phyloP scores from a whole-genome alignment of 2,329 filamentous ascomycete species.

The Hypoxylon sp. region DNA sequence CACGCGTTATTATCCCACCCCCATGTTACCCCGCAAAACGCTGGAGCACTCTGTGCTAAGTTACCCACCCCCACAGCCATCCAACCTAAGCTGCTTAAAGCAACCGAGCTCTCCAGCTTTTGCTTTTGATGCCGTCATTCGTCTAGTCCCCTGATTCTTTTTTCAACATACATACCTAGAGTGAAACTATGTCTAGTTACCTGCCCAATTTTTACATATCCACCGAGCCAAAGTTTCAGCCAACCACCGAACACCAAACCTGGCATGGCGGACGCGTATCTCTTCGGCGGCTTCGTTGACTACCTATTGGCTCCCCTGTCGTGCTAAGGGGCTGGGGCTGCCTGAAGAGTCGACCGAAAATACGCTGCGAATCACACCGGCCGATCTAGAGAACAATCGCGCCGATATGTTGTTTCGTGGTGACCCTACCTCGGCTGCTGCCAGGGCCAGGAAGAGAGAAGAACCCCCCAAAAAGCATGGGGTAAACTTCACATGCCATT shows the following conservation, averaged over 20 bases:
- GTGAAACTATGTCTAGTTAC: slow-evolving; percentile 19
- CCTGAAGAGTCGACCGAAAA: slow-evolving; percentile 6
- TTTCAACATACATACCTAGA: neutral
- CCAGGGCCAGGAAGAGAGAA: slow-evolving; percentile 25
- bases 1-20: neutral
- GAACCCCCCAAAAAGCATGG: slow-evolving; percentile 7
- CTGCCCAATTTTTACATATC: slow-evolving; percentile 28
- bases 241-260: slow-evolving; percentile 14
- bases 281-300: slow-evolving; percentile 8
- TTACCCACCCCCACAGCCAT: slow-evolving; percentile 33
- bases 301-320: slow-evolving; percentile 31
- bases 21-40: slow-evolving; percentile 33
- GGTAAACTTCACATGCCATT: slow-evolving; percentile 32
- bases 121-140: slow-evolving; percentile 27
- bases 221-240: slow-evolving; percentile 19
- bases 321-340: neutral
- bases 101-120: slow-evolving; percentile 8
- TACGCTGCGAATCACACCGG: slow-evolving; percentile 16
- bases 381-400: slow-evolving; percentile 14
- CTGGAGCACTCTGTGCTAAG: too few species aligned
- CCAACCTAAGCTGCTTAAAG: too few species aligned
- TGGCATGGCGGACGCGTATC: slow-evolving; percentile 6
- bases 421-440: slow-evolving; percentile 24
- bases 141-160: slow-evolving; percentile 1
- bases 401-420: slow-evolving; percentile 23